Evolutionary conservation across 1,284 basidiomycete genomes (phyloP).

Genomic region (Ustilago loliicola): DNA sequence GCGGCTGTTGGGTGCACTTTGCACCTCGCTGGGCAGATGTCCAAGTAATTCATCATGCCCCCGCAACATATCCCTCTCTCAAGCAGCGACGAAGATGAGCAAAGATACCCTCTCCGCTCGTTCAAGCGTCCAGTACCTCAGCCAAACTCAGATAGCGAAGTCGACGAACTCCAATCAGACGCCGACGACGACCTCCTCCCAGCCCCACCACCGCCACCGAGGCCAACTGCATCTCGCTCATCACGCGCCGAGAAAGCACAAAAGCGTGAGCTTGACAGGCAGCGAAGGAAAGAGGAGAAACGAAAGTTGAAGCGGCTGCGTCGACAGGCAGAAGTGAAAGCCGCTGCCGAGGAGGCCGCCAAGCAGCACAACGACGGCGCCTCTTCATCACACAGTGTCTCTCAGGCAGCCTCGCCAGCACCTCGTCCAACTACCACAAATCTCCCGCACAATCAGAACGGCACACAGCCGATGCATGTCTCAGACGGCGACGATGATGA

Average conservation of each 20-base stretch:
- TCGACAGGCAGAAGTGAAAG: conserved; percentile 19
- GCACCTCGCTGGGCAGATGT: not conserved
- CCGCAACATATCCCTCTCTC: conserved; percentile 19
- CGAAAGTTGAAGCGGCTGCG: conserved; percentile 7
- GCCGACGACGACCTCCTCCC: conserved; percentile 15
- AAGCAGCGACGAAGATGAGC: conserved; percentile 23
- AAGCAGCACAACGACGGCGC: conserved; percentile 3
- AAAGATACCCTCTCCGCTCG: conserved; percentile 13
- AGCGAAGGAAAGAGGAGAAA: conserved; percentile 17
- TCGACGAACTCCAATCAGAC: conserved; percentile 27
- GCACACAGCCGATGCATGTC: not conserved
- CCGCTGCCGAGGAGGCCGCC: not conserved
- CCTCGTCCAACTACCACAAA: not conserved
- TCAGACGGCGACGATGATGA: conserved; percentile 10
- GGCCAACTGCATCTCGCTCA: not conserved
- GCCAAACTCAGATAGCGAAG: conserved; percentile 1
- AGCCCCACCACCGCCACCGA: not conserved
- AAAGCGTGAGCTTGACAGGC: not conserved
- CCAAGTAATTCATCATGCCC: conserved; percentile 21
- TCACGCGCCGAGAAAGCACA: not conserved
- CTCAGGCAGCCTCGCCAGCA: not conserved
- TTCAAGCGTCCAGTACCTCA: not conserved
- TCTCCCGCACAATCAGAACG: not conserved
- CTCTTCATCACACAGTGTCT: conserved; percentile 1
- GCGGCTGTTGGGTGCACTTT: not conserved